Evolutionary conservation across 805 yeast species (phyloP), one percentile per base, ranked within the genome.

Genomic region (Candida andamanensis): DNA sequence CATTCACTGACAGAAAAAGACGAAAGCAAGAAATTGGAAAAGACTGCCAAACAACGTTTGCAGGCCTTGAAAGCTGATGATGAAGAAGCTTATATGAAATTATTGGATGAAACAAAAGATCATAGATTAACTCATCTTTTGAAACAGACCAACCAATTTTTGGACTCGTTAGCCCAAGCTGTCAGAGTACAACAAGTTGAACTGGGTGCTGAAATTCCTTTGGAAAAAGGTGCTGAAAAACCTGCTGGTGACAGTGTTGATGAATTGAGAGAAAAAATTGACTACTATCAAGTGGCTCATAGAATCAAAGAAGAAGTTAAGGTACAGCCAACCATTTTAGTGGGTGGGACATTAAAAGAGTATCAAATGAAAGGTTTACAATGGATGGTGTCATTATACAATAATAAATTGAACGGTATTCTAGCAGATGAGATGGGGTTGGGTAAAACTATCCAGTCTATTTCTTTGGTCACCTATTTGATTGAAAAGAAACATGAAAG

Each of bases 61-160:
- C 87, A 80, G 49, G 92, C 92, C 17, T 74, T 84, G 67, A 82
- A 80, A 56, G 84, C 89, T 12, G 83, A 84, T 54, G 95, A 84
- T 63, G 94, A 84, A 57, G 95, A 84, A 52, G 92, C 92, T 2
- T 84, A 84, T 62, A 72, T 84, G 54, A 83, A 83, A 51, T 72
- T 84, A 49, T 69, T 84, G 54, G 92, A 84, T 54, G 87, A 83
- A 58, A 84, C 95, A 3, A 84, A 84, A 54, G 95, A 84, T 60
- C 83, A 85, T 25, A 76, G 95, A 73, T 80, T 84, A 46, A 83
- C 92, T 1, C 94, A 84, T 58, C 68, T 84, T 54, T 71, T 84
- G 53, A 80, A 70, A 49, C 95, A 84, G 55, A 84, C 95, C 7
- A 84, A 84, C 54, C 58, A 71, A 11, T 84, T 84, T 58, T 75